Base-by-base conservation (phyloP, 352 stramenopile genomes). In the Phytopythium litorale region DNA sequence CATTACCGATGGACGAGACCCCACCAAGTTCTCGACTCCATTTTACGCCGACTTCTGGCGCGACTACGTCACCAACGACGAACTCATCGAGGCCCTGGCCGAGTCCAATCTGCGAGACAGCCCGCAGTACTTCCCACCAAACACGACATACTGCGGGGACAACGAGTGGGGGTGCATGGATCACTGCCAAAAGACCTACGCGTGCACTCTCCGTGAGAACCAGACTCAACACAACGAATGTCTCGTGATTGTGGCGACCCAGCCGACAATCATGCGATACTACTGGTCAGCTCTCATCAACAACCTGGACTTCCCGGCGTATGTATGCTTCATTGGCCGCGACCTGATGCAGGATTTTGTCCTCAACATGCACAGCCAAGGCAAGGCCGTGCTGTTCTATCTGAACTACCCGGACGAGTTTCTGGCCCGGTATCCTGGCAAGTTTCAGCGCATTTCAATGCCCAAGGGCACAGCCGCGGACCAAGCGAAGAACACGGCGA, bases 41-140 rank as follows among this genome's bases (percentile, higher is more conserved):
- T 73, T 73, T 37, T 38, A 46, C 43, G 60, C 63, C 13, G 72
- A 80, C 56, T 78, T 74, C 55, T 80, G 70, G 66, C 60, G 72
- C 28, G 66, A 68, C 52, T 79, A 67, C 48, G 43, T 33, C 11
- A 37, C 8, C 7, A 62, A 43, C 38, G 8, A 66, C 11, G 46
- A 60, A 7, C 43, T 69, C 46, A 64, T 72, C 16, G n/a, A 62
- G 4, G n/a, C 25, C 7, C 32, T 71, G 9, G 8, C 59, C 4
- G 35, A 62, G 0, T 71, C 60, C 4, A 48, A 19, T 15, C 45
- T 71, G n/a, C 57, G 35, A 9, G 49, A 54, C 30, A 58, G 68
- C n/a, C 23, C 60, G 21, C 30, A 51, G 6, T 68, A 56, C 38
- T 71, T 65, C 37, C 58, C 71, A 9, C 60, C 65, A 25, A 43